A percentile compares a stretch with the other conserved stretches of the same genome.
phyloP scores from a whole-genome alignment of 2,329 filamentous ascomycete genomes.

The Diaporthe nobilis region DNA sequence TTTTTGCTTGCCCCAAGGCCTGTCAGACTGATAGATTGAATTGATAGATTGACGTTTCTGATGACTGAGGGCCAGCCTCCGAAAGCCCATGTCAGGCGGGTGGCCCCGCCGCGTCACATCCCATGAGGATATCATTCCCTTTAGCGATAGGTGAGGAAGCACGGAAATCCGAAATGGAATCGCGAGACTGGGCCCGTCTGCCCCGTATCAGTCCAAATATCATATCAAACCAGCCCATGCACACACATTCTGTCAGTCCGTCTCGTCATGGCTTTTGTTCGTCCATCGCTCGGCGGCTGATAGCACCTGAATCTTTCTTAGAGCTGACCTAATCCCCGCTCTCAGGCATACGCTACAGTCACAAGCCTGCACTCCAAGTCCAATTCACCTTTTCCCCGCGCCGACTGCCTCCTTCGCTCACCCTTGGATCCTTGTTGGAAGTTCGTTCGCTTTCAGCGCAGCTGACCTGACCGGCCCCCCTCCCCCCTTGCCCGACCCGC shows the following conservation, averaged over 20 bases:
- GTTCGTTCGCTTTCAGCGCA: conserved; percentile 1
- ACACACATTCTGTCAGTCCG: background rate
- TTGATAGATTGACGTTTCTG: background rate
- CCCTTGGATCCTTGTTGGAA: conserved; percentile 31
- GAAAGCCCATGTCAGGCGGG: conserved; percentile 19
- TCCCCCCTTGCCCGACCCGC: conserved; percentile 6
- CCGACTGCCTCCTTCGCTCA: conserved; percentile 7
- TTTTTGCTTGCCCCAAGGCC: background rate
- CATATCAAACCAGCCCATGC: conserved; percentile 19
- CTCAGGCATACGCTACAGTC: background rate
- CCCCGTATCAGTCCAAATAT: conserved; percentile 23
- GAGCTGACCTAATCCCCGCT: background rate
- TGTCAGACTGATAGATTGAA: background rate
- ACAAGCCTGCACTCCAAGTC: background rate
- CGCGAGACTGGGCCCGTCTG: conserved; percentile 6
- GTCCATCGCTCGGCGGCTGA: background rate
- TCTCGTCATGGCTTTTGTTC: background rate
- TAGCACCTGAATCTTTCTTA: background rate
- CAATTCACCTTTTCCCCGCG: conserved; percentile 22
- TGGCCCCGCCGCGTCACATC: conserved; percentile 30
- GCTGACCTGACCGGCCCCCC: conserved; percentile 15
- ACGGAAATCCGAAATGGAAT: conserved; percentile 8
- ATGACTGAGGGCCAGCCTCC: conserved; percentile 12
- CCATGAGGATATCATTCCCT: conserved; percentile 18
- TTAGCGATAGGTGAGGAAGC: conserved; percentile 31